Evolutionary conservation across 2,329 filamentous ascomycete species (phyloP).

Genomic region (Niveomyces coronatus): DNA sequence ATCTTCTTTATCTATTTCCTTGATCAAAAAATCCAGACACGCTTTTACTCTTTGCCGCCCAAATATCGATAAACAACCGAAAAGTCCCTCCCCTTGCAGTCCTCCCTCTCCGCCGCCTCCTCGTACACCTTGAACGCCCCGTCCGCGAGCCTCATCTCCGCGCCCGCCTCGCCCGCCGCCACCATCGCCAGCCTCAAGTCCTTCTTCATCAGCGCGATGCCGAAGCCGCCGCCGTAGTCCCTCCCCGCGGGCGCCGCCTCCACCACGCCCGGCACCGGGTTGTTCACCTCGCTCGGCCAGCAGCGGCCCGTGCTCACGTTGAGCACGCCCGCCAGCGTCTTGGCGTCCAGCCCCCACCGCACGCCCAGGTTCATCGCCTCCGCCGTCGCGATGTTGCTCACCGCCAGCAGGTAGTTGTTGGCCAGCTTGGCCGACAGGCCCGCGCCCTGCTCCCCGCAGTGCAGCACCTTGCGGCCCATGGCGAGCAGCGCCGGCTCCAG

Average conservation of each 20-base stretch:
- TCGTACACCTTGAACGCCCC: conserved; percentile 59
- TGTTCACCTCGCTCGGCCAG: conserved; percentile 95
- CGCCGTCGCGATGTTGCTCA: conserved; percentile 73
- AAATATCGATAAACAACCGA: conserved; percentile 71
- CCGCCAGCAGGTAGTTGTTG: conserved; percentile 92
- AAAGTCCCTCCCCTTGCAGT: conserved; percentile 63
- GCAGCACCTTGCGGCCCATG: conserved; percentile 82
- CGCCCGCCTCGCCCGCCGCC: conserved; percentile 59
- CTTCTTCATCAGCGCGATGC: conserved; percentile 70
- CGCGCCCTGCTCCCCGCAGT: conserved; percentile 74
- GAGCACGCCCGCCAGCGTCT: conserved; percentile 70
- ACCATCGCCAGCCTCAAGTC: conserved; percentile 62
- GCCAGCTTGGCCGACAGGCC: conserved; percentile 88
- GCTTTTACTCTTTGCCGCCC: conserved; percentile 36
- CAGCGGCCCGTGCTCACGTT: conserved; percentile 90
- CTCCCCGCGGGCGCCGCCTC: conserved; percentile 63
- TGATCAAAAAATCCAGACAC: no score
- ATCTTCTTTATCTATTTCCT: not conserved
- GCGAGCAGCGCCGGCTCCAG: conserved; percentile 59
- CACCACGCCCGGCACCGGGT: conserved; percentile 80
- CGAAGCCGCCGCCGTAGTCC: conserved; percentile 71
- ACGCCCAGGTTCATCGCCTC: conserved; percentile 59
- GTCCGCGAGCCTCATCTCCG: conserved; percentile 53
- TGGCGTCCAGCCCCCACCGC: conserved; percentile 47
- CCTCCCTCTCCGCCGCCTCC: conserved; percentile 48